phyloP scores from a whole-genome alignment of 1,284 basidiomycete genomes.

The Heimioporus punctisporus region DNA sequence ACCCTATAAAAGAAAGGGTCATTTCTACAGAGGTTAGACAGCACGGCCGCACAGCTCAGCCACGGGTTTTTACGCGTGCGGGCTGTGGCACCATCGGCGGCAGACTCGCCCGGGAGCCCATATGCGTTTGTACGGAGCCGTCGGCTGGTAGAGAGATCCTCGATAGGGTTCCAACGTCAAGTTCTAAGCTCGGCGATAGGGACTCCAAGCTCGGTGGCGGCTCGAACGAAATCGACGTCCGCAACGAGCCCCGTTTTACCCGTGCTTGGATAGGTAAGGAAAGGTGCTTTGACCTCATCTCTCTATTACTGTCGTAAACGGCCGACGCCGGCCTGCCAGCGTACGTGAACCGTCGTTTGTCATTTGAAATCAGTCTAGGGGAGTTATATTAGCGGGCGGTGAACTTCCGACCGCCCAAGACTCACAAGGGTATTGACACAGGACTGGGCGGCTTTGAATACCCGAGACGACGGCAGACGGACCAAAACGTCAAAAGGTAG shows the following conservation, averaged over 20 bases:
- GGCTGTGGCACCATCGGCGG: neutral
- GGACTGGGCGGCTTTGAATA: neutral
- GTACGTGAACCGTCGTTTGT: neutral
- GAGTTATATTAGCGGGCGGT: neutral
- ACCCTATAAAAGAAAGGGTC: too few species aligned
- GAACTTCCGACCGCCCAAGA: neutral
- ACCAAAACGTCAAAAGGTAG: conserved; percentile 26
- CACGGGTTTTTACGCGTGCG: neutral
- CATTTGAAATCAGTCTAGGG: neutral
- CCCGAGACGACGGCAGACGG: conserved; percentile 7
- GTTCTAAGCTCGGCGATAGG: neutral
- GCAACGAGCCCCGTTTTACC: neutral
- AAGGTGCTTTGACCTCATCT: neutral
- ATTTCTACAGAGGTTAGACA: neutral
- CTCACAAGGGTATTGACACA: neutral
- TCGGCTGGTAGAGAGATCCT: too few species aligned
- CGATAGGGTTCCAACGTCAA: neutral
- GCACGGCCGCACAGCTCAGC: neutral
- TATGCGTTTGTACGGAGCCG: too few species aligned
- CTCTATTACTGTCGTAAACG: neutral
- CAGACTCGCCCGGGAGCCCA: neutral
- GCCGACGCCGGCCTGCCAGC: neutral
- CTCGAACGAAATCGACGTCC: neutral
- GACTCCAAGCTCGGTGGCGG: neutral
- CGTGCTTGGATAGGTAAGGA: neutral